Base-by-base conservation (phyloP, 148 eudicot genomes). In the Suaeda aralocaspica region DNA sequence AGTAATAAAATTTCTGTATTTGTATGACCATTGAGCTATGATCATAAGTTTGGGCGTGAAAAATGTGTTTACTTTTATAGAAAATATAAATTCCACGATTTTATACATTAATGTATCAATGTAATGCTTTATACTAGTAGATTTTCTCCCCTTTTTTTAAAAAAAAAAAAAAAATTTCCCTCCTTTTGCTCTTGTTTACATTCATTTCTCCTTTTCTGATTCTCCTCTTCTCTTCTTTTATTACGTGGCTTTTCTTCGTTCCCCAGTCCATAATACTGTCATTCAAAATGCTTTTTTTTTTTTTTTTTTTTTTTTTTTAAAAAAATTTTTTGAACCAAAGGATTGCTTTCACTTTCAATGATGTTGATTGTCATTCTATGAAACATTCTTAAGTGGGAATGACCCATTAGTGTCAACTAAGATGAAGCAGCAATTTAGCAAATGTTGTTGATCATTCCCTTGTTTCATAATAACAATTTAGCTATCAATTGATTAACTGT, bases 341-440 rank as follows among this genome's bases (percentile, higher is more conserved):
- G 4, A 39, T 16, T 16, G 29, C 66, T 62, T 62, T 62, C 66
- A 19, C 48, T 62, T 21, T 36, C 48, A 62, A 36, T 36, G 45
- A 36, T 62, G 48, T 62, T 62, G 48, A 28, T 62, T 39, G 64
- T 59, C 22, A n/a, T 21, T 46, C 36, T 61, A 36, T 16, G 13
- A 36, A 62, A 34, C 33, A 44, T 52, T 48, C n/a, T 22, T 59
- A 71, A 61, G 68, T 61, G 74, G 57, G 57, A 25, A 60, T 61
- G 31, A 21, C 6, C 31, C 31, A 39, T 46, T 61, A 16, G 33
- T 71, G 67, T 61, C 65, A 22, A 45, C 55, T 14, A 30, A 30
- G 11, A 61, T n/a, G 2, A 61, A 44, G 29, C 46, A 46, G 66
- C 41, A 36, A 36, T 3, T 36, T n/a, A n/a, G 30, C 10, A 41